These are phyloP conservation scores for Trichocomaceae sp. DNA, from an alignment of 2,329 filamentous ascomycete genomes.

Conservation along the genomic window DNA sequence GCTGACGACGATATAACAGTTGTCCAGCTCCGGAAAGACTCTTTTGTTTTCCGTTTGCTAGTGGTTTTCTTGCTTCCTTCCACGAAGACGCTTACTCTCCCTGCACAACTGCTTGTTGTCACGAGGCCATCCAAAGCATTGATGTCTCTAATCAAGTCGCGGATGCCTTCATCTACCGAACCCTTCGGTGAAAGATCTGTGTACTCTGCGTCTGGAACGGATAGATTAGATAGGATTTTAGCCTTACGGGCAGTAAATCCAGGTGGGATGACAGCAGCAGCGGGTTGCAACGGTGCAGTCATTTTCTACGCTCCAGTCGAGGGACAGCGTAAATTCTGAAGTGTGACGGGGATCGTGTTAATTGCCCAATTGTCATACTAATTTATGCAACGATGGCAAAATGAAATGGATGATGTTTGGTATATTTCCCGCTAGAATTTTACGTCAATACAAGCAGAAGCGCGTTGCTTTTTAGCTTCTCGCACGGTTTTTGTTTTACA, in stretches of 20 bases:
- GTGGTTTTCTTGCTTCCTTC: constrained; percentile 58
- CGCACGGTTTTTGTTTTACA: not conserved
- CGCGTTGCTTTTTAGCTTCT: not conserved
- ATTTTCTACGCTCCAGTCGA: constrained; percentile 1
- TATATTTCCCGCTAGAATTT: not conserved
- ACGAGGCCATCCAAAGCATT: constrained; percentile 70
- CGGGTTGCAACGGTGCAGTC: not conserved
- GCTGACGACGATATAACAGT: not conserved
- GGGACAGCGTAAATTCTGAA: not conserved
- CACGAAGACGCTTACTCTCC: constrained; percentile 77
- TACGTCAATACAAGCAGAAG: not conserved
- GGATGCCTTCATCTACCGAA: constrained; percentile 71
- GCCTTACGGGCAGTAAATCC: constrained; percentile 58
- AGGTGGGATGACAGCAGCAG: constrained; percentile 15
- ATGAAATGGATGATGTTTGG: not conserved
- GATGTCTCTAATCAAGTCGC: constrained; percentile 68
- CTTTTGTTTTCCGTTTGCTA: not conserved
- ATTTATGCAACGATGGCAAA: not conserved
- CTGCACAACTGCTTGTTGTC: constrained; percentile 90
- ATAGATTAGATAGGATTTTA: constrained; percentile 65
- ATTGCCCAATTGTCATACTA: not conserved
- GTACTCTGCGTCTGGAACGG: constrained; percentile 63
- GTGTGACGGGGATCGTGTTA: not conserved
- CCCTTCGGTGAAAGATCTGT: constrained; percentile 84
- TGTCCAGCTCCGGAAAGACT: no score